Evolutionary conservation across 2,329 filamentous ascomycete genomes (phyloP).

Genomic region (Cladosporium halotolerans): DNA sequence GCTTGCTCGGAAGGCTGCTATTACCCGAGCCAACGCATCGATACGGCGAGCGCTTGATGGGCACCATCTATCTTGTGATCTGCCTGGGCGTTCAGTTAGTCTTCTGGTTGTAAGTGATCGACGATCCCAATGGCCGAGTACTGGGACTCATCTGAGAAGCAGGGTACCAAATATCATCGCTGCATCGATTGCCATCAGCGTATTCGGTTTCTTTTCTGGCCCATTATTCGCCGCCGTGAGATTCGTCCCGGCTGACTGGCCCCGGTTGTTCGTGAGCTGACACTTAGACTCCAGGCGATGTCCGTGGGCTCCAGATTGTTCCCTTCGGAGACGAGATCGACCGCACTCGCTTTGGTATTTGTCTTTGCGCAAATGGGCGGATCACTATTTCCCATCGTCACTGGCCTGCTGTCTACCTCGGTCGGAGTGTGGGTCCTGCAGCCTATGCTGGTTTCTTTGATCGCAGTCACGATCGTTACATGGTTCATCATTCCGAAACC

Average conservation of each 20-base stretch:
- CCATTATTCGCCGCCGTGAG: constrained; percentile 51
- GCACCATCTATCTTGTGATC: constrained; percentile 48
- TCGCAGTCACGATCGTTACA: constrained; percentile 33
- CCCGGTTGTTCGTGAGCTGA: not conserved
- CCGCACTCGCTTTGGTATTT: constrained; percentile 34
- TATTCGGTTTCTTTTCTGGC: constrained; percentile 53
- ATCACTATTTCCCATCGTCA: constrained; percentile 18
- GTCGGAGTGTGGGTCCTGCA: constrained; percentile 46
- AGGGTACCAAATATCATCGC: constrained; percentile 41
- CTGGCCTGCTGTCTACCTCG: constrained; percentile 20
- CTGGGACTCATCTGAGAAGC: not conserved
- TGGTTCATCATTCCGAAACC: constrained; percentile 18
- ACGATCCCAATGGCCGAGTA: no score
- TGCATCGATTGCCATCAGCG: constrained; percentile 48
- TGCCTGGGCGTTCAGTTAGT: constrained; percentile 51
- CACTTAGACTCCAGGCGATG: constrained; percentile 39
- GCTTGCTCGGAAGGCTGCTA: constrained; percentile 48
- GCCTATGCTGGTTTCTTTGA: constrained; percentile 45
- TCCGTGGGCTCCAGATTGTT: constrained; percentile 50
- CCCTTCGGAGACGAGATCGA: constrained; percentile 40
- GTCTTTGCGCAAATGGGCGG: constrained; percentile 21
- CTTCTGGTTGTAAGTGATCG: constrained; percentile 43
- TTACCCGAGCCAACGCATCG: constrained; percentile 43
- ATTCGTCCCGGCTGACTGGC: constrained; percentile 18
- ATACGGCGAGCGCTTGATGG: constrained; percentile 53